Conservation (phyloP, 1,284 basidiomycete species). For the Cryptococcus maquisensis region DNA sequence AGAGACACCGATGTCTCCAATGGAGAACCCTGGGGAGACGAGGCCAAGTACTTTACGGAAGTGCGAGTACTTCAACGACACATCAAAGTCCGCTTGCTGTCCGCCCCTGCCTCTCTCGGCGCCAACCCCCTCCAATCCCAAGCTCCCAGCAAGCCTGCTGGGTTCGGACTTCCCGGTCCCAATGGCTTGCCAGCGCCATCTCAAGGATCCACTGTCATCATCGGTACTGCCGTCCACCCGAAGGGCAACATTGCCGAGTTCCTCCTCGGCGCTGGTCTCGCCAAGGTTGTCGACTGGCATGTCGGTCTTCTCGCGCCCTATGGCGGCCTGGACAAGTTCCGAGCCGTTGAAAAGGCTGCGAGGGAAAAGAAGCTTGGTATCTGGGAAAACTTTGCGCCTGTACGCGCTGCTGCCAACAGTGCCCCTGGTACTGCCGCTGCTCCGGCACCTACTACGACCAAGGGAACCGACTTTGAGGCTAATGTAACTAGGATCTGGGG, state of each 20-base stretch:
- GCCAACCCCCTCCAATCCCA: constrained; percentile 71
- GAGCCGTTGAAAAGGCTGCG: constrained; percentile 75
- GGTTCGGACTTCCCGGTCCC: constrained; percentile 2
- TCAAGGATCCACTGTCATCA: constrained; percentile 73
- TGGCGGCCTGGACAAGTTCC: constrained; percentile 78
- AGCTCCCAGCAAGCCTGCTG: constrained; percentile 51
- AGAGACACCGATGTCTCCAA: constrained; percentile 57
- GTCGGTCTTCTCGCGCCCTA: constrained; percentile 81
- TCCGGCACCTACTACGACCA: constrained; percentile 51
- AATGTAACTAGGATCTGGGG: constrained; percentile 85
- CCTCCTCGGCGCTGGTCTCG: constrained; percentile 77
- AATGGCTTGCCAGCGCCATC: constrained; percentile 33
- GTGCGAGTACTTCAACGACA: constrained; percentile 82
- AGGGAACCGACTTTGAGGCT: constrained; percentile 66
- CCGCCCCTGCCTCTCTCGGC: constrained; percentile 70
- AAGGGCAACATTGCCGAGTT: constrained; percentile 92
- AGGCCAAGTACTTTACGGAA: constrained; percentile 94
- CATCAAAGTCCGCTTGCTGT: constrained; percentile 81
- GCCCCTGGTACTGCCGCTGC: constrained; percentile 5
- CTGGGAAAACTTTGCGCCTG: constrained; percentile 61
- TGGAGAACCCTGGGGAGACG: constrained; percentile 78
- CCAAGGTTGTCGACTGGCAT: constrained; percentile 95
- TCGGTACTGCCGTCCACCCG: constrained; percentile 85
- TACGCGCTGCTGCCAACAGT: constrained; percentile 31
- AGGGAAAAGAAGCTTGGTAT: constrained; percentile 76